Percentiles rank a stretch among this genome's conserved stretches.
These are phyloP conservation scores for Pachysolen tannophilus DNA, from an alignment of 805 yeast species.

Conservation along the genomic window DNA sequence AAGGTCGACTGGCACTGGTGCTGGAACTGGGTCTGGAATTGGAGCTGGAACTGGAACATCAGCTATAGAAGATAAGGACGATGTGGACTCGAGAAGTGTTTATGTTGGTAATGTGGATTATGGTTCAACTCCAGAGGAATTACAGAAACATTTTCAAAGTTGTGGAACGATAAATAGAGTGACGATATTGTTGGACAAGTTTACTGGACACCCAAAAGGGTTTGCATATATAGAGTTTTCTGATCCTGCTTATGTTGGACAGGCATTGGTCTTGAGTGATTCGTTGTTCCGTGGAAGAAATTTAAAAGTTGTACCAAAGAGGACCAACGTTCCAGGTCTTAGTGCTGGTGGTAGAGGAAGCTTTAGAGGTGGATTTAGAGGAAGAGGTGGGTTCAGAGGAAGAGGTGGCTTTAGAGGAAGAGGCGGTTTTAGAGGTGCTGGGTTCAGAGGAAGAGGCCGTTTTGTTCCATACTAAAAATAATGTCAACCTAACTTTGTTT, in stretches of 20 bases:
- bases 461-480: conserved; percentile 21
- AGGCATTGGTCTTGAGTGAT: conserved; percentile 62
- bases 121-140: conserved; percentile 68
- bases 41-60: too few species aligned
- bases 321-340: conserved; percentile 62
- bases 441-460: conserved; percentile 24
- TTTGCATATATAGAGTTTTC: conserved; percentile 81
- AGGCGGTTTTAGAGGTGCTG: conserved; percentile 16
- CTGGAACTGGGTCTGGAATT: too few species aligned
- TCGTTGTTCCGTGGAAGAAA: conserved; percentile 59
- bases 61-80: conserved; percentile 35
- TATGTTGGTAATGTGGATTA: conserved; percentile 85
- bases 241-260: conserved; percentile 53
- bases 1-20: too few species aligned
- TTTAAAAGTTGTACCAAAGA: conserved; percentile 66
- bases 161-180: conserved; percentile 75
- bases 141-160: conserved; percentile 62
- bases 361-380: conserved; percentile 16
- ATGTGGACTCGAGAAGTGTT: conserved; percentile 65
- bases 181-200: conserved; percentile 64
- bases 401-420: conserved; percentile 17
- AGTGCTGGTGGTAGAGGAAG: conserved; percentile 12
- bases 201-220: conserved; percentile 79
- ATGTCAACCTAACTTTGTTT: not conserved
- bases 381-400: conserved; percentile 15